Evolutionary conservation across 345 rosid species (phyloP), one percentile per base, ranked within the genome.

Genomic region (Eucalyptus victrix): DNA sequence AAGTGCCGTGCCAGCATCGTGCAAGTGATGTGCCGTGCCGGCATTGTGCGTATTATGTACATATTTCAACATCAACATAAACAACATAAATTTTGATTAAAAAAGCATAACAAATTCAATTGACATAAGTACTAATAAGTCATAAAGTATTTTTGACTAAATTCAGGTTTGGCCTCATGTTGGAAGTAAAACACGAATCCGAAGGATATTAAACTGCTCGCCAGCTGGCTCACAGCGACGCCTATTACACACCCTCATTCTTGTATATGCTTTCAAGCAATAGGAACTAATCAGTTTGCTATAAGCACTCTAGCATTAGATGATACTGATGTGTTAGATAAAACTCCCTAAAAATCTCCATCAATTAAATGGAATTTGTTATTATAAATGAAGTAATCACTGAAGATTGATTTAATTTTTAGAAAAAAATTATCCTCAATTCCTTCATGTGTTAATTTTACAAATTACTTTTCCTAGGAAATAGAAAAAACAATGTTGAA

Each of bases 291-390:
- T 97, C 96, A 1, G 90, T 92, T 91, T 92, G 65, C 97, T 97
- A 96, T 53, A 91, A 89, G 81, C 96, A 96, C 76, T 94, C 96
- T 62, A 97, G 89, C 54, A 92, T 94, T 86, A 93, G 62, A 88
- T 87, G 93, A 85, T 90, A 95, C 58, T 92, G 91, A 69, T 91
- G 92, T 88, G 91, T 90, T 11, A 97, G 99, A 91, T 94, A 97
- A 87, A 93, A 95, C 91, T 97, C 99, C 44, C 98, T 94, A 90
- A 92, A 96, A 42, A 94, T 93, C 97, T 97, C 92, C 86, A 89
- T 58, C 90, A 81, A 54, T 69, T 87, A 62, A 10, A 80, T 72
- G 88, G 42, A 42, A 45, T 62, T 28, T 15, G 72, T 62, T 17
- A 87, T 28, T 24, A 40, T 88, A 37, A 40, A 51, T 32, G n/a